These are phyloP conservation scores for Dendrocalamus latiflorus DNA, from an alignment of 202 grass and related monocot genomes.

Conservation along the genomic window DNA sequence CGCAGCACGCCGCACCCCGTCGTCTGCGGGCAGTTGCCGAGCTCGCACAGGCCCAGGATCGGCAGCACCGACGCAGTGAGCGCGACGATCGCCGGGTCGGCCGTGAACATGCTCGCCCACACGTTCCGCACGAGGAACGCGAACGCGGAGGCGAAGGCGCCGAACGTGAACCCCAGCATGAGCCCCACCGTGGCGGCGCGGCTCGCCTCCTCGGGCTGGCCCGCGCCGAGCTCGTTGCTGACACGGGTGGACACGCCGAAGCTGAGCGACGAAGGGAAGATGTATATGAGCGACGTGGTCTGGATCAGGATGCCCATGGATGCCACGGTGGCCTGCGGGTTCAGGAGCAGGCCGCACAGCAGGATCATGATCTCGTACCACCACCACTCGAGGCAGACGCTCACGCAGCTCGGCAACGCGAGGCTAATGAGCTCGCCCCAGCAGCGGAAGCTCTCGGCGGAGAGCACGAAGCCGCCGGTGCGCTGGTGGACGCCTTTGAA, in stretches of 20 bases:
- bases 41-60: constrained; percentile 73
- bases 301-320: constrained; percentile 95
- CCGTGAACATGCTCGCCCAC: constrained; percentile 86
- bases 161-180: constrained; percentile 57
- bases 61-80: constrained; percentile 75
- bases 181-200: constrained; percentile 62
- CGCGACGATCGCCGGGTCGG: constrained; percentile 59
- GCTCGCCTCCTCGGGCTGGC: constrained; percentile 51
- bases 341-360: constrained; percentile 67
- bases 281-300: constrained; percentile 94
- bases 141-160: constrained; percentile 58
- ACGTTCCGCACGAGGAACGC: constrained; percentile 56
- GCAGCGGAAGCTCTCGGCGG: constrained; percentile 49
- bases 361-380: constrained; percentile 99
- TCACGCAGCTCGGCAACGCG: constrained; percentile 68
- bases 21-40: constrained; percentile 94
- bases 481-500: constrained; percentile 48
- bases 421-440: constrained; percentile 65
- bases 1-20: constrained; percentile 83
- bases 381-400: constrained; percentile 95
- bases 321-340: constrained; percentile 78
- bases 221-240: constrained; percentile 82
- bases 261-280: constrained; percentile 90
- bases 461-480: constrained; percentile 58
- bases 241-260: constrained; percentile 86